Conservation (phyloP, 2,329 filamentous ascomycete species). For the Talaromyces pinophilus region DNA sequence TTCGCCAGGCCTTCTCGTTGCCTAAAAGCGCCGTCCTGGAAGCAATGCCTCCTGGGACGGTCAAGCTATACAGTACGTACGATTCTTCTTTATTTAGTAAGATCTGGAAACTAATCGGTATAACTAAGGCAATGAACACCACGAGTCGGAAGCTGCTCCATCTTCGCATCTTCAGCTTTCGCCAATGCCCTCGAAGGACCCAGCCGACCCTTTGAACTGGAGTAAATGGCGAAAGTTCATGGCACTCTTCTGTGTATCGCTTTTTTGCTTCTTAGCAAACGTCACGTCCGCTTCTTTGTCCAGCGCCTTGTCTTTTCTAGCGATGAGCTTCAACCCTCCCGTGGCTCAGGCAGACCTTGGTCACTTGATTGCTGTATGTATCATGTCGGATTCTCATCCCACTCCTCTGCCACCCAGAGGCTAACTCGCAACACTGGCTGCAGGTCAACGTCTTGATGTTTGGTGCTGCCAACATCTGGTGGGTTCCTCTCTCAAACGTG, state of each 20-base stretch:
- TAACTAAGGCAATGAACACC: background rate
- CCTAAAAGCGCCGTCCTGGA: background rate
- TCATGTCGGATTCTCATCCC: background rate
- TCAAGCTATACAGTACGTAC: background rate
- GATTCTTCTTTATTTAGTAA: too few relatives aligned
- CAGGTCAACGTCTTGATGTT: background rate
- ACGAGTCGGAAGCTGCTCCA: background rate
- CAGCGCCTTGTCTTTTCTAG: background rate
- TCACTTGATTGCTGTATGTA: background rate
- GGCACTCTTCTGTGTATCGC: background rate
- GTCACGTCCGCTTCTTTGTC: background rate
- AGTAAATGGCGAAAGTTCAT: background rate
- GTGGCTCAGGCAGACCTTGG: background rate
- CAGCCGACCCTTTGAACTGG: background rate
- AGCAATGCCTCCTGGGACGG: background rate
- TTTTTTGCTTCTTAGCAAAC: background rate
- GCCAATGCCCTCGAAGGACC: background rate
- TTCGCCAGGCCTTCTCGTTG: background rate
- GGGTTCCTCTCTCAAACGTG: slow-evolving; percentile 1
- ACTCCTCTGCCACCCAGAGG: background rate
- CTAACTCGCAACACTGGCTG: background rate
- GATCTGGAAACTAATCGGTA: background rate
- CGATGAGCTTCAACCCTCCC: background rate
- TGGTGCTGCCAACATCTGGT: background rate
- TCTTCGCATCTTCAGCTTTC: background rate